Conservation (phyloP, 2,329 filamentous ascomycete genomes). For the Fusarium paranaense region DNA sequence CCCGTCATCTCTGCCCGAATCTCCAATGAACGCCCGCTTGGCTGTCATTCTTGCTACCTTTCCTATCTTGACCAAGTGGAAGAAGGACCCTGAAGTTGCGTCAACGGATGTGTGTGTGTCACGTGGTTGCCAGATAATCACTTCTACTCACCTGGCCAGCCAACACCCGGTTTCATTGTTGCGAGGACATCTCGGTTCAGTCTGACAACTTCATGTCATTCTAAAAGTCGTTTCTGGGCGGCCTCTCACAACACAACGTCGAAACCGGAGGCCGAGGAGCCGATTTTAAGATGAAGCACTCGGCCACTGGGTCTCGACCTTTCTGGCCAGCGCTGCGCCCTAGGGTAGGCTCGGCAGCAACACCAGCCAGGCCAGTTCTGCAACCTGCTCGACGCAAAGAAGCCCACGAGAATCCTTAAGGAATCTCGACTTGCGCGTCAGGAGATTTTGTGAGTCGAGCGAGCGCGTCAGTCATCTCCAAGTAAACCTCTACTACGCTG, state of each 20-base stretch:
- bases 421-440: background rate
- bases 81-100: background rate
- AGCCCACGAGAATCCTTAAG: background rate
- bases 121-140: background rate
- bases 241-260: slow-evolving; percentile 8
- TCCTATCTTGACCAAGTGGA: background rate
- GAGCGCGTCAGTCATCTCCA: background rate
- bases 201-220: background rate
- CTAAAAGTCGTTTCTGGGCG: background rate
- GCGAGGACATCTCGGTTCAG: background rate
- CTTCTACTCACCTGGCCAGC: background rate
- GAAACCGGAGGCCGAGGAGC: slow-evolving; percentile 20
- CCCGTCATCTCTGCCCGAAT: background rate
- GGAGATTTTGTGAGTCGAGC: background rate
- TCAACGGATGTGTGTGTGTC: background rate
- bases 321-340: background rate
- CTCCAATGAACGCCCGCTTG: slow-evolving; percentile 15
- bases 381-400: slow-evolving; percentile 11
- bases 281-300: slow-evolving; percentile 10
- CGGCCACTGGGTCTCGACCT: background rate
- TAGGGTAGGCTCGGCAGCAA: slow-evolving; percentile 1
- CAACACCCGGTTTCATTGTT: background rate
- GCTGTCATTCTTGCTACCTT: slow-evolving; percentile 4
- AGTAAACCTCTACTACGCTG: background rate
- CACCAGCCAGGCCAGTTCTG: slow-evolving; percentile 11